Conservation (phyloP, 164 flowering plant species). For the Amborella trichopoda region DNA sequence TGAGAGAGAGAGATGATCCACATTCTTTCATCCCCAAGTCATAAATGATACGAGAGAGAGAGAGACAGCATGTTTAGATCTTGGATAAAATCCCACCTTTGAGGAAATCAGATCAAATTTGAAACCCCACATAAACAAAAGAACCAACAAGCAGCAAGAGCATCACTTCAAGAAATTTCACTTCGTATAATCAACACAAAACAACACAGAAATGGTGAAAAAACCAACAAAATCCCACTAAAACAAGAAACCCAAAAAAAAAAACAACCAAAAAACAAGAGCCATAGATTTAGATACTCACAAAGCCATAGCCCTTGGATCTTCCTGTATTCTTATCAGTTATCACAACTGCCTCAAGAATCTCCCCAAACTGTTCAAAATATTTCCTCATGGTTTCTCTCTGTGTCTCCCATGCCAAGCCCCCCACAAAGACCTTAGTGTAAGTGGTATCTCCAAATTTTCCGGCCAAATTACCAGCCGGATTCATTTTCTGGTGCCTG, state of each 20-base stretch:
- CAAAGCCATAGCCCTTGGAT: conserved; percentile 98
- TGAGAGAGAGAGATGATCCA: too few relatives aligned
- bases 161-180: too few relatives aligned
- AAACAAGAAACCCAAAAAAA: neutral
- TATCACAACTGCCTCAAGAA: conserved; percentile 92
- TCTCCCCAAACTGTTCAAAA: conserved; percentile 91
- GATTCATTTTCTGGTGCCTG: conserved; percentile 23
- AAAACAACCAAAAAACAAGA: neutral
- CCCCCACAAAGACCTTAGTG: conserved; percentile 95
- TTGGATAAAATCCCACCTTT: too few relatives aligned
- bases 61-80: too few relatives aligned
- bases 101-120: too few relatives aligned
- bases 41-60: too few relatives aligned
- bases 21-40: too few relatives aligned
- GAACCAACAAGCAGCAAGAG: too few relatives aligned
- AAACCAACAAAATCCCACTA: neutral
- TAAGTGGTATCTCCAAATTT: conserved; percentile 89
- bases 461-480: conserved; percentile 27
- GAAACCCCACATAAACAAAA: too few relatives aligned
- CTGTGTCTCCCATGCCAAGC: conserved; percentile 94
- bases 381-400: conserved; percentile 81
- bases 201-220: conserved; percentile 1
- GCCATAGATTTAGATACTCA: conserved; percentile 18
- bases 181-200: too few relatives aligned
- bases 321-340: conserved; percentile 84